Evolutionary conservation across 805 yeast species (phyloP).

Genomic region (Blastobotrys mokoenaii): DNA sequence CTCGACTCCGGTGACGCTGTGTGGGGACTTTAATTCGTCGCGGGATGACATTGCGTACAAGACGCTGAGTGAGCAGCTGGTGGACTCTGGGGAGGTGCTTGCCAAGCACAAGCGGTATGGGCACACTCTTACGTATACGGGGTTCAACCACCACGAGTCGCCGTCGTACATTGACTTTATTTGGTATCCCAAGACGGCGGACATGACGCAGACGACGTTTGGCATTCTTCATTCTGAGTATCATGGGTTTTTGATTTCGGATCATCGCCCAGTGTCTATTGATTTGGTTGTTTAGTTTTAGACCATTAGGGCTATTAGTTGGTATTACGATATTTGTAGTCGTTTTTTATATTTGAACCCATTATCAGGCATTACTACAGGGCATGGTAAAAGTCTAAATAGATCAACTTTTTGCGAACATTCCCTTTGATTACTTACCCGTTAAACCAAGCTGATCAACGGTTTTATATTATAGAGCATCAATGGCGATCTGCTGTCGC

Average conservation of each 20-base stretch:
- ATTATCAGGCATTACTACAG: too few species aligned
- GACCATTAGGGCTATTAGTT: neutral
- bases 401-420: too few species aligned
- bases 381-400: too few species aligned
- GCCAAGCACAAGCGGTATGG: neutral
- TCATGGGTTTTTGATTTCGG: slow-evolving; percentile 3
- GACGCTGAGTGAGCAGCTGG: slow-evolving; percentile 30
- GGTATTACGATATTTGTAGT: neutral
- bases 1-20: slow-evolving; percentile 36
- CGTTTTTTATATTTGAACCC: too few species aligned
- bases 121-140: slow-evolving; percentile 3
- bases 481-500: too few species aligned
- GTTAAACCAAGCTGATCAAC: too few species aligned
- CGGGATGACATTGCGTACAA: slow-evolving; percentile 37
- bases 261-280: slow-evolving; percentile 4
- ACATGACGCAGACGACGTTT: neutral
- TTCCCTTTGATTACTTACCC: too few species aligned
- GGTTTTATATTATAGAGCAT: too few species aligned
- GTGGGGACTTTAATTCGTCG: slow-evolving; percentile 51
- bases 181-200: slow-evolving; percentile 1
- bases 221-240: slow-evolving; percentile 4
- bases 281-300: slow-evolving; percentile 1
- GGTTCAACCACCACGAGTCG: neutral
- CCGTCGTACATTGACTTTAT: slow-evolving; percentile 3
- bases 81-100: slow-evolving; percentile 23